phyloP scores from a whole-genome alignment of 2,329 filamentous ascomycete genomes.

The Nannizzia gypsea region DNA sequence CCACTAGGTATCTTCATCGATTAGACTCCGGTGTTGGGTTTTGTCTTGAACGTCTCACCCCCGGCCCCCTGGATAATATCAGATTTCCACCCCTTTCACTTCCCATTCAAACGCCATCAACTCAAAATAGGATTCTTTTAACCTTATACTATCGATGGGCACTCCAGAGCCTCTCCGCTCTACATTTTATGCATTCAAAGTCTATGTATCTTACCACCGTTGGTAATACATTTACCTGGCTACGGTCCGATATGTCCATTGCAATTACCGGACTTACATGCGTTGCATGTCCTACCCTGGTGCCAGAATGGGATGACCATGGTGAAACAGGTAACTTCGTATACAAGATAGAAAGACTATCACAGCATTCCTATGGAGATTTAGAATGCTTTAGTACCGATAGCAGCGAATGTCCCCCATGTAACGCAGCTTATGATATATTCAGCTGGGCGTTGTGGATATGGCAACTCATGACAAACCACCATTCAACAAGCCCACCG shows the following conservation, averaged over 20 bases:
- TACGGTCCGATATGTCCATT: slow-evolving; percentile 3
- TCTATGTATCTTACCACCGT: background rate
- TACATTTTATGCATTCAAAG: slow-evolving; percentile 3
- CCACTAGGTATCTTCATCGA: slow-evolving; percentile 5
- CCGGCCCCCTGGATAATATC: slow-evolving; percentile 2
- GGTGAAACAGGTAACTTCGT: background rate
- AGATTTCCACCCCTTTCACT: background rate
- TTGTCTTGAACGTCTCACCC: slow-evolving; percentile 3
- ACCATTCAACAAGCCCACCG: background rate
- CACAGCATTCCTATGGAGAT: background rate
- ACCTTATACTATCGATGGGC: slow-evolving; percentile 6
- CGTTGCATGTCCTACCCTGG: background rate
- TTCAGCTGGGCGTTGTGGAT: slow-evolving; percentile 7
- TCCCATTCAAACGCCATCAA: background rate
- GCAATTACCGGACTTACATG: background rate
- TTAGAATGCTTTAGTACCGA: background rate
- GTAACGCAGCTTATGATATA: background rate
- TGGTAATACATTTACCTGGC: background rate
- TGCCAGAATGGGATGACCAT: background rate
- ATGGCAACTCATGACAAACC: slow-evolving; percentile 7
- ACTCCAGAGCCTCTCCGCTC: slow-evolving; percentile 6
- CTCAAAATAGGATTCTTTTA: background rate
- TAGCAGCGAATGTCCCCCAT: background rate
- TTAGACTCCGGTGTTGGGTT: background rate
- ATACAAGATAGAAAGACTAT: background rate